Evolutionary conservation across 495 filamentous ascomycete genomes (phyloP).

Genomic region (Mycothermus thermophilus): DNA sequence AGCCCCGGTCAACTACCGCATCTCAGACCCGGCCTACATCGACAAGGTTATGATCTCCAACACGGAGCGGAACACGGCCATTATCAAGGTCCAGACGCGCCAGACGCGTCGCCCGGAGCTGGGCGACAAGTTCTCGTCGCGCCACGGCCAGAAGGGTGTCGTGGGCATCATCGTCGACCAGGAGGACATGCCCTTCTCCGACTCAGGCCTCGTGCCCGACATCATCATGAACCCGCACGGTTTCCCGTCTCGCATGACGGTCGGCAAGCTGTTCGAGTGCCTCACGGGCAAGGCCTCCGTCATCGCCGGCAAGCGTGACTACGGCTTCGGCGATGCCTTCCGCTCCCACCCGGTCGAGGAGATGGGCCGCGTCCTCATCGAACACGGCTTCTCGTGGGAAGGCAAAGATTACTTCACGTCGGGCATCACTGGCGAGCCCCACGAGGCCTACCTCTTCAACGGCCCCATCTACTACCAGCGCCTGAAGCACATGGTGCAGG

Average conservation of each 20-base stretch:
- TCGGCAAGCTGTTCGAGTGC: slow-evolving; percentile 94
- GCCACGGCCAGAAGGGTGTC: slow-evolving; percentile 98
- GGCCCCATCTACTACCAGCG: slow-evolving; percentile 99
- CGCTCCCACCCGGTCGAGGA: slow-evolving; percentile 82
- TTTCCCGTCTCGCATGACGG: slow-evolving; percentile 99
- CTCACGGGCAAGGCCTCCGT: slow-evolving; percentile 90
- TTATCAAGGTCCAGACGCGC: slow-evolving; percentile 83
- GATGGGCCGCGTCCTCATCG: slow-evolving; percentile 72
- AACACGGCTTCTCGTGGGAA: slow-evolving; percentile 84
- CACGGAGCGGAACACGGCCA: slow-evolving; percentile 63
- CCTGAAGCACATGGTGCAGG: slow-evolving; percentile 99
- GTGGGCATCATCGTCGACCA: slow-evolving; percentile 91
- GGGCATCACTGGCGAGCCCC: slow-evolving; percentile 84
- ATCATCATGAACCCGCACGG: slow-evolving; percentile 99
- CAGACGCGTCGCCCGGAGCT: slow-evolving; percentile 90
- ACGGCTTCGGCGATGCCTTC: slow-evolving; percentile 82
- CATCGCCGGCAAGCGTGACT: slow-evolving; percentile 59
- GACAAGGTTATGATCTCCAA: slow-evolving; percentile 87
- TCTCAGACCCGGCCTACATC: slow-evolving; percentile 72
- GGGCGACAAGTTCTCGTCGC: slow-evolving; percentile 96
- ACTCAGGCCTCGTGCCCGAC: slow-evolving; percentile 78
- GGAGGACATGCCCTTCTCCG: slow-evolving; percentile 93
- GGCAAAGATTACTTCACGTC: slow-evolving; percentile 94
- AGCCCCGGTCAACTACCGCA: slow-evolving; percentile 64
- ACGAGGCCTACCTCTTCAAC: slow-evolving; percentile 95